Evolutionary conservation across 345 rosid genomes (phyloP), one percentile per base, ranked within the genome.

Genomic region (Linum tenue): DNA sequence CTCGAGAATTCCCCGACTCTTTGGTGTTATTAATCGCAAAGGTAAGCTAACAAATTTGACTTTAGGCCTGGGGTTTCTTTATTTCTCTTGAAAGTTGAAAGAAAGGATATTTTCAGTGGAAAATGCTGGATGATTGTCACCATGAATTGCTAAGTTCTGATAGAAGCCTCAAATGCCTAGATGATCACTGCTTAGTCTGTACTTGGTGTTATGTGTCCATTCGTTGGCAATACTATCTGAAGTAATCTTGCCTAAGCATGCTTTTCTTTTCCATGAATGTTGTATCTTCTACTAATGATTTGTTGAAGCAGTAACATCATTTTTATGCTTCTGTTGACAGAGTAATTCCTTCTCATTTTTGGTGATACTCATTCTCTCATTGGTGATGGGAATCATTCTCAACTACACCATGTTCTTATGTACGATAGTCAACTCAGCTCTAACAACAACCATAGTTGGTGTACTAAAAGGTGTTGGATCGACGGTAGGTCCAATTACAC

Each of bases 391-490:
- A 48, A 92, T 92, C 11, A 79, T 79, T 71, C 98, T 92, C 72
- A 92, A 92, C 85, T 92, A 72, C 85, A 92, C 98, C 36, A 90
- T 90, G 97, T 92, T 92, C 77, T 79, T 92, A 66, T 92, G 97
- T 77, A 92, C 98, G 72, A 78, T 92, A 63, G 97, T 92, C 76
- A 92, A 92, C 80, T 92, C 97, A 67, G 98, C 98, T 55, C 77
- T 92, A 51, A 92, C 98, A 60, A 92, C 98, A 48, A 92, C 98
- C 67, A 92, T 92, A 41, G 97, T 92, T 44, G 97, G 98, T 69
- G 97, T 92, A 65, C 97, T 90, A 70, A 92, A 92, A 81, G 98
- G 98, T 61, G 97, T 92, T 53, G 98, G 91, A 17, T 90, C 97
- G 62, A 90, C 96, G 73, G 97, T 92, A 75, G 65, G 97, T 84